Evolutionary conservation across 169 alveolate genomes (phyloP), one percentile per base, ranked within the genome.

Genomic region (Cryptosporidium baileyi): DNA sequence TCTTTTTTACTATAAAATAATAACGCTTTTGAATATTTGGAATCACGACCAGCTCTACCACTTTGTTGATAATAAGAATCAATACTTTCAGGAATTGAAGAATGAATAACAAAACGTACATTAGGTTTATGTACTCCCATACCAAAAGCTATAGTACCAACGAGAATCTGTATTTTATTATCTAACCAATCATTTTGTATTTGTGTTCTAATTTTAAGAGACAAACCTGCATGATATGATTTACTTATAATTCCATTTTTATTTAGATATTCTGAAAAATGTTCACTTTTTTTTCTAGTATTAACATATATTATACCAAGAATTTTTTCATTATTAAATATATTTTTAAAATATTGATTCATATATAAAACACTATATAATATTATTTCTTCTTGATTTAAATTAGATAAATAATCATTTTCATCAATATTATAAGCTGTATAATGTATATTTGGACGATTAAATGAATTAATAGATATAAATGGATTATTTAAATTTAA

Each of bases 1-100:
- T 89, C 91, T 24, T 52, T 59, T 51, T 82, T 82, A 34, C 80
- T 61, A 67, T 91, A 94, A 88, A 89, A 94, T 22, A 94, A 80
- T 28, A 92, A 82, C 17, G 95, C 92, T 19, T 89, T 80, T 13
- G 97, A 89, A 6, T 63, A 85, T 60, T 93, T 92, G 34, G 99
- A 98, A 82, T 97, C 99, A 65, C 99, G 89, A 13, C 99, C 99
- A 0, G 99, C 99, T 44, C 99, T 91, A 4, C 99, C 99, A 8
- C 97, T 95, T 80, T 98, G 99, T 89, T 98, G 98, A 63, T 95
- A 94, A 82, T 95, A 95, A 43, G 95, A 91, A 67, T 97, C 99
- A 57, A 97, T 90, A 22, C 98, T 93, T 44, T 93, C 95, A 3
- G 99, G 99, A 90, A 97, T 91, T 17, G 97, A 95, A 67, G 94